These are phyloP conservation scores for Aciculosporium take DNA, from an alignment of 2,329 filamentous ascomycete genomes.

Conservation along the genomic window DNA sequence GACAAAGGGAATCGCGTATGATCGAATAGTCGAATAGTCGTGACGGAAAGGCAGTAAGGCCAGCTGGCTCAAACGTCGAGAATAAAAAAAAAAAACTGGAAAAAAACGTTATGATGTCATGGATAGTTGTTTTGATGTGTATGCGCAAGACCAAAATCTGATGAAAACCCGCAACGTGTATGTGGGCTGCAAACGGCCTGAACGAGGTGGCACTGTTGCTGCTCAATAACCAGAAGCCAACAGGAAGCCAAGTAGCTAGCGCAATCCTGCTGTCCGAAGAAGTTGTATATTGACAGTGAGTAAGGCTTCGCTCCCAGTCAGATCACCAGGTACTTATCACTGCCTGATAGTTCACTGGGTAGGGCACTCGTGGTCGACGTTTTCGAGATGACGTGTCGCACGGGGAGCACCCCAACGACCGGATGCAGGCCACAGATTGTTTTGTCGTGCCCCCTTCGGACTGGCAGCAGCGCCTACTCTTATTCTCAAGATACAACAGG, in stretches of 20 bases:
- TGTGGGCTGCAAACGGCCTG: not conserved
- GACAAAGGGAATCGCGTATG: conserved; percentile 23
- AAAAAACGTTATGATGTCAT: conserved; percentile 32
- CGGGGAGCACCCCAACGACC: conserved; percentile 14
- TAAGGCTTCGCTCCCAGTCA: not conserved
- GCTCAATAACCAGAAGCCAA: not conserved
- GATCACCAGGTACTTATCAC: not conserved
- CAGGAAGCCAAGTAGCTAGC: not conserved
- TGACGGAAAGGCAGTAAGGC: conserved; percentile 16
- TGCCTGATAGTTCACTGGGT: not conserved
- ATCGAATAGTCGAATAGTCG: conserved; percentile 20
- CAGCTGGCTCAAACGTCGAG: conserved; percentile 15
- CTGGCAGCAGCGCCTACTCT: not conserved
- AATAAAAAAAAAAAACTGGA: conserved; percentile 19
- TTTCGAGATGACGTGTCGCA: conserved; percentile 7
- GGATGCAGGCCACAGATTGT: conserved; percentile 7
- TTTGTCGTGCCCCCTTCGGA: conserved; percentile 5
- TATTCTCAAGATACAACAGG: not conserved
- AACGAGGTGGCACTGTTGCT: not conserved
- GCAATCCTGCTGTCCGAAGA: not conserved
- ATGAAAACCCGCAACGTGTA: not conserved
- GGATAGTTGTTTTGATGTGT: conserved; percentile 17
- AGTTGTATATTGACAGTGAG: not conserved
- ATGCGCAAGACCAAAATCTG: conserved; percentile 12
- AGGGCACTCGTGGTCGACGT: conserved; percentile 1